Evolutionary conservation across 306 rosid genomes (phyloP).

Genomic region (Adenanthera pavonina): DNA sequence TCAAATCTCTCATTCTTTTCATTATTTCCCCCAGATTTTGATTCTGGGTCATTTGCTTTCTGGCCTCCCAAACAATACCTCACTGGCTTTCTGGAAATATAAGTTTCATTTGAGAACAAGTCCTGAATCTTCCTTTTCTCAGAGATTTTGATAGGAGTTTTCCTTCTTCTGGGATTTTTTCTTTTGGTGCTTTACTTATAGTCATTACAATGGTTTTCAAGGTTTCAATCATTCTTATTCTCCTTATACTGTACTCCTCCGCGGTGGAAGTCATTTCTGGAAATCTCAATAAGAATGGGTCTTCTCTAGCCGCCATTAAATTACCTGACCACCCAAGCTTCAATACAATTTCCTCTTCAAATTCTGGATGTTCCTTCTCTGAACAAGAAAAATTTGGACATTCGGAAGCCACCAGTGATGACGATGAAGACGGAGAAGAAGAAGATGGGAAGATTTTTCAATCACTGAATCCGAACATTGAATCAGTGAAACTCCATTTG

Average conservation of each 20-base stretch:
- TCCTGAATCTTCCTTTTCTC: background rate
- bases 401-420: constrained; percentile 30
- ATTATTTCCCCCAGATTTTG: constrained; percentile 12
- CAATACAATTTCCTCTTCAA: constrained; percentile 54
- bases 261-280: constrained; percentile 36
- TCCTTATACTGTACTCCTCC: constrained; percentile 41
- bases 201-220: constrained; percentile 41
- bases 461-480: constrained; percentile 25
- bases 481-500: constrained; percentile 65
- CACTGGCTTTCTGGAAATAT: background rate
- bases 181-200: constrained; percentile 7
- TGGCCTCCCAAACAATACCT: constrained; percentile 4
- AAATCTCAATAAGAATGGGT: constrained; percentile 51
- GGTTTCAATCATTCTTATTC: constrained; percentile 29
- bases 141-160: constrained; percentile 4
- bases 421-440: constrained; percentile 31
- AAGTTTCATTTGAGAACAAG: background rate
- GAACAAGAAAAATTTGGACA: constrained; percentile 35
- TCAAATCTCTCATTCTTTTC: background rate
- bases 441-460: constrained; percentile 4
- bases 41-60: constrained; percentile 31
- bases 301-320: constrained; percentile 64
- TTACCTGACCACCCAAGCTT: constrained; percentile 65
- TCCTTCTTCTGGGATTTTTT: constrained; percentile 38
- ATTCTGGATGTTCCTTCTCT: constrained; percentile 52